These are phyloP conservation scores for Circinella umbellata DNA, from an alignment of 371 early-diverging fungal species.

Conservation along the genomic window DNA sequence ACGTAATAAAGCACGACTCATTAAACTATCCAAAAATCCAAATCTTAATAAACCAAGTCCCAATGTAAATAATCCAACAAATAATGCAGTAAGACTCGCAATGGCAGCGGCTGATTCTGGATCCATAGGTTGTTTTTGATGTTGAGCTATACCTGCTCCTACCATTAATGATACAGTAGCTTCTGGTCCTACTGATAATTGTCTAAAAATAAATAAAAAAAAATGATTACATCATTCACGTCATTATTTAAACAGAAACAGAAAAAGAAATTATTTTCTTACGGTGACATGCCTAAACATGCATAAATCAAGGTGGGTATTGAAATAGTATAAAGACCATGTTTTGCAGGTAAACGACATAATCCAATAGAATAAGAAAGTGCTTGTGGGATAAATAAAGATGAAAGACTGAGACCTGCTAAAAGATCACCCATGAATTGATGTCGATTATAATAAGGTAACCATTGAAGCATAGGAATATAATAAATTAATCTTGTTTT, in stretches of 20 bases:
- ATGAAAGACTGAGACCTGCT: conserved; percentile 84
- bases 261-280: conserved; percentile 8
- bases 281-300: conserved; percentile 83
- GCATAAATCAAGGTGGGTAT: conserved; percentile 79
- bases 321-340: conserved; percentile 82
- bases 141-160: conserved; percentile 75
- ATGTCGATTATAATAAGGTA: conserved; percentile 67
- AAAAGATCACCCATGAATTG: conserved; percentile 61
- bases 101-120: conserved; percentile 52
- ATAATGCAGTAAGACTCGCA: conserved; percentile 70
- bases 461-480: conserved; percentile 84
- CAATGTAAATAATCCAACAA: conserved; percentile 87
- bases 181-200: conserved; percentile 92
- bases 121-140: conserved; percentile 31
- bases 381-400: conserved; percentile 83
- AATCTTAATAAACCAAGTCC: conserved; percentile 85
- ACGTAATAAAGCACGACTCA: conserved; percentile 84
- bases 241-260: not conserved
- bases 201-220: conserved; percentile 35
- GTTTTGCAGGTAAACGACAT: conserved; percentile 68
- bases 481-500: conserved; percentile 77
- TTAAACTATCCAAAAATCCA: conserved; percentile 91
- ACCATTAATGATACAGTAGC: conserved; percentile 89
- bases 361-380: conserved; percentile 78
- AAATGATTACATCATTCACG: too few relatives aligned